Evolutionary conservation across 495 filamentous ascomycete species (phyloP), one percentile per base, ranked within the genome.

Genomic region (Apiosordaria backusii): DNA sequence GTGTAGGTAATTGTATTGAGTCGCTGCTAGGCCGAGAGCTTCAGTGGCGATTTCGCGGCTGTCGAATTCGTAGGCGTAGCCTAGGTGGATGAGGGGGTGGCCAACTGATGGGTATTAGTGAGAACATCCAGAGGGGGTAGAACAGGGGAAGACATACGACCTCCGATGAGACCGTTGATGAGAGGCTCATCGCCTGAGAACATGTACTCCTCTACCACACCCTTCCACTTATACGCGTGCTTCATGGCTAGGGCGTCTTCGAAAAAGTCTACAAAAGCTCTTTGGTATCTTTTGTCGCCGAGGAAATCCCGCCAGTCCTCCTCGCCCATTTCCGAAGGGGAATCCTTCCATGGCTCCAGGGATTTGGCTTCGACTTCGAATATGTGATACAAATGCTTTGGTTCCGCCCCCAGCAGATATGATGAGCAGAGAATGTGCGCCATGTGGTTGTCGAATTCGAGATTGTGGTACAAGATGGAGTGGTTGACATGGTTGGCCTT

Each of bases 401-500:
- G 78, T 25, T 87, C 79, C 59, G 88, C 96, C 6, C 93, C 93
- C 4, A 96, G 83, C 3, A 96, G 79, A 76, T 92, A 97, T 9
- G 92, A 89, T 21, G 93, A 93, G 63, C 87, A 86, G 0, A 99
- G 82, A 53, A 93, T 88, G 81, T 98, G 94, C 27, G 91, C 86
- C 60, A 88, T 78, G 77, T 98, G 93, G 72, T 97, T 99, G 79
- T 97, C 90, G 75, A 89, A 97, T 67, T 85, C 79, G 13, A 91
- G 82, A 59, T 90, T 71, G 72, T 95, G 83, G 73, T 90, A 97
- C 62, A 97, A 74, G 61, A 98, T 88, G 25, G 91, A 84, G 77
- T 96, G 82, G 70, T 96, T 96, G 40, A 88, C 87, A 81, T 99
- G 96, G 76, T 99, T 98, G 25, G 93, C 86, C 70, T 88, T 88